A percentile compares a stretch with the other conserved stretches of the same genome.
Conservation (phyloP, 805 yeast genomes). For the Metschnikowia gelsemii region DNA sequence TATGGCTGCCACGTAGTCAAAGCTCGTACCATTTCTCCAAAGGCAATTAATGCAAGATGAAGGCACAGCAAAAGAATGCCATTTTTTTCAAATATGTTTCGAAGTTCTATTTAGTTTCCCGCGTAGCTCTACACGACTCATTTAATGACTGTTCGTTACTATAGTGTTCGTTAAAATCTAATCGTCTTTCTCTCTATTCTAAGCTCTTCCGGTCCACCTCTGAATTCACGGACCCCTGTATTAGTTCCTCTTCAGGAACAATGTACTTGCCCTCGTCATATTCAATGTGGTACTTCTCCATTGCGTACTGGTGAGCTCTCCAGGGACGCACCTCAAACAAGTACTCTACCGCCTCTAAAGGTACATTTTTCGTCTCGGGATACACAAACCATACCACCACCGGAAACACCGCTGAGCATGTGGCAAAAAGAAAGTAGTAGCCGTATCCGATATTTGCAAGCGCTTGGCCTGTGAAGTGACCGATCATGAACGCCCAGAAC, state of each 20-base stretch:
- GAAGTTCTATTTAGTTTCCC: too few relatives aligned
- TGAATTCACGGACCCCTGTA: conserved; percentile 7
- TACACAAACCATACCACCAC: conserved; percentile 32
- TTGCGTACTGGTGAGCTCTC: conserved; percentile 31
- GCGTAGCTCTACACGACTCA: too few relatives aligned
- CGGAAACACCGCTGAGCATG: conserved; percentile 29
- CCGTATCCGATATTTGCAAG: conserved; percentile 44
- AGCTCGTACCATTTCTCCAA: too few relatives aligned
- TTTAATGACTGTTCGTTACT: too few relatives aligned
- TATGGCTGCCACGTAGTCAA: too few relatives aligned
- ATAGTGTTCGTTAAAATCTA: too few relatives aligned
- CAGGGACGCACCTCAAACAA: conserved; percentile 37
- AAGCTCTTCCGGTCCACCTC: conserved; percentile 11
- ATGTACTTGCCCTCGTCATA: conserved; percentile 13
- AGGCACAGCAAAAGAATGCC: too few relatives aligned
- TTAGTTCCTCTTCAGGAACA: conserved; percentile 5
- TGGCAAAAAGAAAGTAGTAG: conserved; percentile 44
- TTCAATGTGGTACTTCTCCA: conserved; percentile 23
- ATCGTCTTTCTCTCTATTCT: background rate
- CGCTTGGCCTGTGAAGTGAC: conserved; percentile 47
- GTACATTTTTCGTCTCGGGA: conserved; percentile 41
- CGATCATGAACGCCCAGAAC: conserved; percentile 52
- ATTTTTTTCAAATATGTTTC: too few relatives aligned
- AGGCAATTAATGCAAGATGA: too few relatives aligned
- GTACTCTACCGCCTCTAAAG: conserved; percentile 34